phyloP scores from a whole-genome alignment of 192 early-diverging fungal species.

The Coemansia asiatica region DNA sequence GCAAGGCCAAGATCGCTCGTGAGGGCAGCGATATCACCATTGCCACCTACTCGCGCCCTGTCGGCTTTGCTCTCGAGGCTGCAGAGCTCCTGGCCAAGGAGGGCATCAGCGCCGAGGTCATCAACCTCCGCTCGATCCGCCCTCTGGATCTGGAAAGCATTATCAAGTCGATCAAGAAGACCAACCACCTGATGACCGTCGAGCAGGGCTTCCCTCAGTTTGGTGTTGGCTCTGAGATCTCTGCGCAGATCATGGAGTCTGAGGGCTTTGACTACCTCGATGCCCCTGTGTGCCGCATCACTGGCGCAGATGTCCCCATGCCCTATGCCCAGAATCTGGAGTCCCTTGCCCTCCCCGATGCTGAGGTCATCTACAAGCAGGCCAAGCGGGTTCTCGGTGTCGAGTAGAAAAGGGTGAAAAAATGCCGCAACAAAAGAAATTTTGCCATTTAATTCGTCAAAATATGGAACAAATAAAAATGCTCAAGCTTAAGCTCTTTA shows the following conservation, averaged over 20 bases:
- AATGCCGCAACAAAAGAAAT: not conserved
- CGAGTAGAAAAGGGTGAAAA: constrained; percentile 20
- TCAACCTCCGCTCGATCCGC: constrained; percentile 97
- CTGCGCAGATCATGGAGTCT: constrained; percentile 95
- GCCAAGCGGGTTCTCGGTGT: constrained; percentile 63
- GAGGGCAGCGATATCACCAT: constrained; percentile 86
- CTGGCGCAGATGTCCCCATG: constrained; percentile 97
- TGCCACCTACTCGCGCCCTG: constrained; percentile 89
- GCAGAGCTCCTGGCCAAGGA: constrained; percentile 84
- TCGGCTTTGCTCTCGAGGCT: constrained; percentile 83
- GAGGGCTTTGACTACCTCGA: constrained; percentile 96
- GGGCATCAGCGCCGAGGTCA: constrained; percentile 81
- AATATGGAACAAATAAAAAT: not conserved
- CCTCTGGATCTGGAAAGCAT: constrained; percentile 92
- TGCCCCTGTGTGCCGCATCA: constrained; percentile 88
- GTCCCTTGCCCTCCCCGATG: constrained; percentile 78
- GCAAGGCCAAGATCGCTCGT: constrained; percentile 93
- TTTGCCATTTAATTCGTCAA: not conserved
- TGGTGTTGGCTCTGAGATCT: constrained; percentile 93
- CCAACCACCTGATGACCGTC: constrained; percentile 93
- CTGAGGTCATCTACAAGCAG: constrained; percentile 79
- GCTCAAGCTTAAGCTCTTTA: no score
- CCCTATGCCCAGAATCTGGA: constrained; percentile 97
- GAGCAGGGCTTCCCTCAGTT: constrained; percentile 95
- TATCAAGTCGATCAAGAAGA: constrained; percentile 94